A percentile compares a stretch with the other conserved stretches of the same genome.
These are phyloP conservation scores for Ceratocystis albifundus DNA, from an alignment of 2,329 filamentous ascomycete species.

Conservation along the genomic window DNA sequence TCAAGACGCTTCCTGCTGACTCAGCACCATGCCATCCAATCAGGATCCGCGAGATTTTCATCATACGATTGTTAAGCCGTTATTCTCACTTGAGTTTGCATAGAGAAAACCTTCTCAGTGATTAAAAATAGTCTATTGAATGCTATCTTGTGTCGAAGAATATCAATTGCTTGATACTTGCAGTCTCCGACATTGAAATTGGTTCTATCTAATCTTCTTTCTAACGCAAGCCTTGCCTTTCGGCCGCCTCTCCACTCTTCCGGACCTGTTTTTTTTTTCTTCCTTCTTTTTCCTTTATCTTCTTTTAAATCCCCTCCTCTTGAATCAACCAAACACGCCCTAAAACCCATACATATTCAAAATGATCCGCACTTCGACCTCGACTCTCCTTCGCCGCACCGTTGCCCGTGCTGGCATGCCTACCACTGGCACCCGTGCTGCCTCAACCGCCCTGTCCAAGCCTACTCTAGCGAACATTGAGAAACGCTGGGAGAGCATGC, in stretches of 20 bases:
- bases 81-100: slow-evolving; percentile 1
- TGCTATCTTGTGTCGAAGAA: slow-evolving; percentile 9
- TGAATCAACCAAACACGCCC: slow-evolving; percentile 20
- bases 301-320: slow-evolving; percentile 11
- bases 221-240: background rate
- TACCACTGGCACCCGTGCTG: slow-evolving; percentile 38
- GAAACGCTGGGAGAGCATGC: slow-evolving; percentile 98
- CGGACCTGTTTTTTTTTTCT: slow-evolving; percentile 11
- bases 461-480: slow-evolving; percentile 96
- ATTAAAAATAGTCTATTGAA: slow-evolving; percentile 10
- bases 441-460: slow-evolving; percentile 86
- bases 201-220: background rate
- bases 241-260: slow-evolving; percentile 20
- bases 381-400: slow-evolving; percentile 43
- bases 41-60: slow-evolving; percentile 20
- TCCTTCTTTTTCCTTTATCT: slow-evolving; percentile 10
- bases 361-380: slow-evolving; percentile 44
- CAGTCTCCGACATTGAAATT: background rate
- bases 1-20: slow-evolving; percentile 8
- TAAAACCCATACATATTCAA: slow-evolving; percentile 25
- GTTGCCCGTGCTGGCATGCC: slow-evolving; percentile 36
- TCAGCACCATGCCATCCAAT: slow-evolving; percentile 19
- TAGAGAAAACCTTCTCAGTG: slow-evolving; percentile 16
- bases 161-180: background rate
- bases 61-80: slow-evolving; percentile 21